These are phyloP conservation scores for Candida verbasci DNA, from an alignment of 805 yeast species.

Conservation along the genomic window DNA sequence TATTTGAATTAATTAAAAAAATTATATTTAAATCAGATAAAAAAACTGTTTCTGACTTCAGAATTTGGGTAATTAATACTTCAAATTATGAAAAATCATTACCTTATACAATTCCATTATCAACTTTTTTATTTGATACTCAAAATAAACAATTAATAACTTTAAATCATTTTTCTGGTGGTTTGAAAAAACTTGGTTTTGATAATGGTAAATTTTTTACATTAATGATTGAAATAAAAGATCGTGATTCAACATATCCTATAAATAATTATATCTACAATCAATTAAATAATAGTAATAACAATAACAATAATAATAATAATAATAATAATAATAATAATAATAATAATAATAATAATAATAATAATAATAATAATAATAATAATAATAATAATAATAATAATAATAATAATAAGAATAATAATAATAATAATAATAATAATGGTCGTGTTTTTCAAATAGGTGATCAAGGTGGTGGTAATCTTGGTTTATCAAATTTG, in stretches of 20 bases:
- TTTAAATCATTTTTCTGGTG: slow-evolving; percentile 16
- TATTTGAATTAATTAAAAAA: slow-evolving; percentile 23
- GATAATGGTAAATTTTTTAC: slow-evolving; percentile 17
- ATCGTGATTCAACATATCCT: slow-evolving; percentile 18
- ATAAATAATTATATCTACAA: slow-evolving; percentile 15
- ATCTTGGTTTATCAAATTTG: slow-evolving; percentile 60
- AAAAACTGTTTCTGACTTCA: slow-evolving; percentile 14
- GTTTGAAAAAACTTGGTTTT: slow-evolving; percentile 30
- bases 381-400: too few species aligned
- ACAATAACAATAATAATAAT: too few species aligned
- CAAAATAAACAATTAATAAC: slow-evolving; percentile 24
- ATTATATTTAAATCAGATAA: slow-evolving; percentile 17
- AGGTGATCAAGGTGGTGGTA: slow-evolving; percentile 31
- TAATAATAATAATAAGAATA: too few species aligned
- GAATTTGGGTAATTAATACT: slow-evolving; percentile 35
- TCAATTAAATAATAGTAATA: neutral
- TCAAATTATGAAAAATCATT: slow-evolving; percentile 18
- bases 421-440: too few species aligned
- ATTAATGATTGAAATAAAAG: slow-evolving; percentile 24
- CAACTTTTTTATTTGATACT: slow-evolving; percentile 25
- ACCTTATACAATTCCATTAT: slow-evolving; percentile 19
- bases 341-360: too few species aligned
- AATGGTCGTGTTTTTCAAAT: too few species aligned
- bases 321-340: too few species aligned
- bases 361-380: too few species aligned